phyloP scores from a whole-genome alignment of 1,139 yeast genomes.

The Saccharomycopsis hybrid region DNA sequence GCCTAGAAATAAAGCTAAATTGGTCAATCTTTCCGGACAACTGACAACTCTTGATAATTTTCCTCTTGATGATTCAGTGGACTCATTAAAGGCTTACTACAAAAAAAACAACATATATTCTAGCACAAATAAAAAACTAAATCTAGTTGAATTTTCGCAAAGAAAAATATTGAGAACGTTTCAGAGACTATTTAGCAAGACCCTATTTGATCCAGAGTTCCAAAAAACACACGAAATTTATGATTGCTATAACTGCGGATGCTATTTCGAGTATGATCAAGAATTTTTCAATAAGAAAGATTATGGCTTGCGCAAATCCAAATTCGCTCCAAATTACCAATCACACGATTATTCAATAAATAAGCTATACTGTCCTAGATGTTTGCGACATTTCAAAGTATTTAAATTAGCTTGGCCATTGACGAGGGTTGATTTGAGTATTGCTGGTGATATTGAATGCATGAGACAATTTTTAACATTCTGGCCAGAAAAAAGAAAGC shows the following conservation, averaged over 20 bases:
- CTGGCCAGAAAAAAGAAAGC: conserved; percentile 8
- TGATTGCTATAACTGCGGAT: conserved; percentile 28
- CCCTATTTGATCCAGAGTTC: conserved; percentile 18
- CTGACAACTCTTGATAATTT: conserved; percentile 15
- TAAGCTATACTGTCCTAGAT: conserved; percentile 25
- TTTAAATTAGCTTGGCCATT: conserved; percentile 26
- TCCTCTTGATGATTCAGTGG: conserved; percentile 23
- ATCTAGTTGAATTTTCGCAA: conserved; percentile 16
- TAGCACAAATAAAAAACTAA: not conserved
- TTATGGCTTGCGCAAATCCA: conserved; percentile 8
- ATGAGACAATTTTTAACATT: conserved; percentile 17
- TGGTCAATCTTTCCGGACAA: not conserved
- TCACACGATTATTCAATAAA: conserved; percentile 1
- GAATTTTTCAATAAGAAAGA: not conserved
- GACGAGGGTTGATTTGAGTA: conserved; percentile 15
- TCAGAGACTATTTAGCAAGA: conserved; percentile 23
- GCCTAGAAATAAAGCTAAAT: conserved; percentile 15
- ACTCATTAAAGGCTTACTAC: conserved; percentile 19
- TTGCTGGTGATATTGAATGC: conserved; percentile 6
- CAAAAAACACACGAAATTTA: conserved; percentile 18
- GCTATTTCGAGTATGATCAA: conserved; percentile 22
- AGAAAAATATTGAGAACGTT: conserved; percentile 23
- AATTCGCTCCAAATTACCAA: not conserved
- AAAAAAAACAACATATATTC: not conserved
- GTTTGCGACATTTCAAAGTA: conserved; percentile 25